Percentiles rank a stretch among this genome's conserved stretches.
phyloP scores from a whole-genome alignment of 192 early-diverging fungal genomes.

The Funneliformis mosseae region DNA sequence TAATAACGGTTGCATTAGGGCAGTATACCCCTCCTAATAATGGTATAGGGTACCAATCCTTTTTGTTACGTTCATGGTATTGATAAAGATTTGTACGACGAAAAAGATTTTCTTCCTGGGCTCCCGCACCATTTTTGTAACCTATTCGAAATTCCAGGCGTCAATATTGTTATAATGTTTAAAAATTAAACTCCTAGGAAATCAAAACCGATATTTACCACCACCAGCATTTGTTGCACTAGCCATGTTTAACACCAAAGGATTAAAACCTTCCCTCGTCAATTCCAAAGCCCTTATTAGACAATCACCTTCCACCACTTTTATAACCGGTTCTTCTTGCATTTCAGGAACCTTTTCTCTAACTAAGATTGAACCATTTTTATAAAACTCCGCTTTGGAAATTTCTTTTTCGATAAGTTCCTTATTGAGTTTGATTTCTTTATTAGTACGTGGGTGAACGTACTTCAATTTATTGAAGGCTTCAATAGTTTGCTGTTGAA shows the following conservation, averaged over 20 bases:
- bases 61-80: constrained; percentile 42
- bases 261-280: constrained; percentile 45
- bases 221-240: constrained; percentile 42
- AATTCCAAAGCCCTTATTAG: constrained; percentile 42
- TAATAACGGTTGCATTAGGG: constrained; percentile 45
- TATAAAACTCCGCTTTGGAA: constrained; percentile 9
- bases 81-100: constrained; percentile 48
- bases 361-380: neutral
- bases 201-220: neutral
- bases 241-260: constrained; percentile 51
- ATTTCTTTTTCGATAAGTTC: neutral
- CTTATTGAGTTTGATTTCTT: neutral
- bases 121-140: constrained; percentile 41
- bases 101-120: constrained; percentile 50
- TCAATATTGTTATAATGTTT: neutral
- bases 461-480: neutral
- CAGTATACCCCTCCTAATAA: constrained; percentile 47
- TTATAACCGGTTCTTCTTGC: constrained; percentile 42
- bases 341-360: neutral
- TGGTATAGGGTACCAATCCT: constrained; percentile 46
- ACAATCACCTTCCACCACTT: constrained; percentile 39
- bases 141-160: neutral
- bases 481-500: neutral
- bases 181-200: neutral
- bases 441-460: neutral